Conservation (phyloP, 768 basidiomycete genomes). For the Tylopilus subfusipes region DNA sequence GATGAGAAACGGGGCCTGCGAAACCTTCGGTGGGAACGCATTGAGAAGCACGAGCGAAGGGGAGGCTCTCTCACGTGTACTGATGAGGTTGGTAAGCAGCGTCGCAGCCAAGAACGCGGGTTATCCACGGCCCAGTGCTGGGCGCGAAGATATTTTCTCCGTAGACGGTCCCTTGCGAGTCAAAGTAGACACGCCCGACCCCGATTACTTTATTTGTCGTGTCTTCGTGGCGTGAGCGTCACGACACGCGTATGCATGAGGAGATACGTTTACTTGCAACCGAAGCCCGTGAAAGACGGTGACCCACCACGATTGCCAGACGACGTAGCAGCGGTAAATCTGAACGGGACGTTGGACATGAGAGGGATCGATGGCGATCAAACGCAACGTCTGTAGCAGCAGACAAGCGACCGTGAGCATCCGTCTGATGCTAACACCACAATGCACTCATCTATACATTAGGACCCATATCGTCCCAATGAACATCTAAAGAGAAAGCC, state of each 20-base stretch:
- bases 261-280: slow-evolving; percentile 4
- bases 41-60: neutral
- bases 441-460: neutral
- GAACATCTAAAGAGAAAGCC: slow-evolving; percentile 32
- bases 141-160: slow-evolving; percentile 17
- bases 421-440: slow-evolving; percentile 1
- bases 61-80: slow-evolving; percentile 13
- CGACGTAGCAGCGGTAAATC: slow-evolving; percentile 29
- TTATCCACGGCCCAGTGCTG: slow-evolving; percentile 20
- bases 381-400: slow-evolving; percentile 15
- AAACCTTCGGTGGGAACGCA: neutral
- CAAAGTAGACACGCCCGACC: slow-evolving; percentile 14
- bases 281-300: slow-evolving; percentile 18
- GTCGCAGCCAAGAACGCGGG: slow-evolving; percentile 20
- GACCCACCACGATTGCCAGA: slow-evolving; percentile 25
- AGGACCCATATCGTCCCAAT: slow-evolving; percentile 25
- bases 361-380: neutral
- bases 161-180: slow-evolving; percentile 6
- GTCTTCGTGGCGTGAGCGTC: neutral
- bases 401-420: slow-evolving; percentile 19
- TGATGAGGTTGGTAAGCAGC: slow-evolving; percentile 20
- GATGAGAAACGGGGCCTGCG: neutral
- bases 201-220: slow-evolving; percentile 8
- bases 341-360: neutral
- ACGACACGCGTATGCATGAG: neutral